Base-by-base conservation (phyloP, 1,284 basidiomycete genomes). In the Trametes hirsuta region DNA sequence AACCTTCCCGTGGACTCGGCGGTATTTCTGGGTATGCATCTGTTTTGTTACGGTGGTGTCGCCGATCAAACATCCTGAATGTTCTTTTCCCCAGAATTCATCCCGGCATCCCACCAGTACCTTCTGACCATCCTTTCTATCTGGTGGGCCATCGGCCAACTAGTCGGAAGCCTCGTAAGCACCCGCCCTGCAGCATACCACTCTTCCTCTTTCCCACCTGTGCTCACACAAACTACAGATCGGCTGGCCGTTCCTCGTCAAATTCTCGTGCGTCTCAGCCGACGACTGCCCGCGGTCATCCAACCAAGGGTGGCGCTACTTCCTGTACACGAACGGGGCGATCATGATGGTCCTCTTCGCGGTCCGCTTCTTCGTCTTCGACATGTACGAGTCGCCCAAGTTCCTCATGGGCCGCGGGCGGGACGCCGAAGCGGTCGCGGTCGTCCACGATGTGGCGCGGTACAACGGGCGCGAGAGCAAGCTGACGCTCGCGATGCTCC, bases 1-100 rank as follows among this genome's bases (percentile, higher is more conserved):
- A 90, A 90, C 67, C 69, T 88, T 46, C 86, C 91, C 1, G 89
- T 93, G 6, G 91, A 93, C 71, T 88, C 88, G 15, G 85, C 89
- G 0, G 86, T 93, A 47, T 90, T 91, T 69, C 79, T 93, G 15
- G 86, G 89, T 89, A 58, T 66, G 76, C 69, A 45, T 4, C 14
- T 15, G 34, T 15, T 40, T 14, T 8, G 22, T 25, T 18, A 2
- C 9, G 21, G 30, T 30, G 30, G 30, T 34, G 18, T 8, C 21
- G 11, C 15, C 3, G 25, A 18, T 2, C 10, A 2, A 4, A 6
- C 11, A 25, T 4, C 9, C 34, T 42, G 45, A 4, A 53, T 12
- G 14, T 25, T 11, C 85, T 62, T 83, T 84, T 50, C 64, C 44
- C 3, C 58, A 83, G 84, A 86, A 64, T 83, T 86, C 58, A 69